These are phyloP conservation scores for Pseudocercospora ulei DNA, from an alignment of 2,329 filamentous ascomycete species.

Conservation along the genomic window DNA sequence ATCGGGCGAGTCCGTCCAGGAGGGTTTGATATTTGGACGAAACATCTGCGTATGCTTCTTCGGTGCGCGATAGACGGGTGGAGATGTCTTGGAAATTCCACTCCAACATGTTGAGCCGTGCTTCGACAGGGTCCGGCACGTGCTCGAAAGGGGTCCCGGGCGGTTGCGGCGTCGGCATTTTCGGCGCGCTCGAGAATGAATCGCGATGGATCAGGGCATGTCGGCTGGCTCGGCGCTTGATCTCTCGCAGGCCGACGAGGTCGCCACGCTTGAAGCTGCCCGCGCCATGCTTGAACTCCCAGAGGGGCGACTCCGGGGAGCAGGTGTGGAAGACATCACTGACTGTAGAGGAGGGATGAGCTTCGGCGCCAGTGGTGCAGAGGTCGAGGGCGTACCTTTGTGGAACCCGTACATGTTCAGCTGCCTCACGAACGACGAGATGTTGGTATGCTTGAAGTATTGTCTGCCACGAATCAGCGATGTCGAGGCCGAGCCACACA, in stretches of 20 bases:
- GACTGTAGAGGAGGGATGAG: slow-evolving; percentile 48
- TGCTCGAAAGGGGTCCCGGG: slow-evolving; percentile 47
- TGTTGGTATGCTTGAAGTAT: slow-evolving; percentile 99
- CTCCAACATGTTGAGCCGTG: slow-evolving; percentile 64
- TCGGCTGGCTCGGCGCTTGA: slow-evolving; percentile 85
- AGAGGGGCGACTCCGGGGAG: slow-evolving; percentile 82
- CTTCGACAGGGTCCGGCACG: slow-evolving; percentile 71
- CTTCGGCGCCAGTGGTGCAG: neutral
- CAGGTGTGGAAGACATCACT: slow-evolving; percentile 97
- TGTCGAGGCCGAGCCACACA: slow-evolving; percentile 7
- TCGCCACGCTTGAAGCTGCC: slow-evolving; percentile 96
- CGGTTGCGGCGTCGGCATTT: slow-evolving; percentile 62
- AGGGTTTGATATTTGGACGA: slow-evolving; percentile 71
- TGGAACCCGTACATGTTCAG: slow-evolving; percentile 99
- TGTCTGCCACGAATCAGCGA: slow-evolving; percentile 49
- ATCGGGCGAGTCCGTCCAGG: slow-evolving; percentile 68
- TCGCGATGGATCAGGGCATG: slow-evolving; percentile 90
- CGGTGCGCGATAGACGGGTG: slow-evolving; percentile 64
- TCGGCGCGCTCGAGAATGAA: slow-evolving; percentile 64
- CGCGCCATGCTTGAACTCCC: slow-evolving; percentile 98
- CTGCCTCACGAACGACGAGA: slow-evolving; percentile 94
- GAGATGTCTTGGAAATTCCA: slow-evolving; percentile 74
- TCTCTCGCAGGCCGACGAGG: slow-evolving; percentile 79
- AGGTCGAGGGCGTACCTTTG: slow-evolving; percentile 58
- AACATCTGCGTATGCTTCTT: slow-evolving; percentile 71